A percentile compares a stretch with the other conserved stretches of the same genome.
phyloP scores from a whole-genome alignment of 768 basidiomycete genomes.

The Suillus decipiens region DNA sequence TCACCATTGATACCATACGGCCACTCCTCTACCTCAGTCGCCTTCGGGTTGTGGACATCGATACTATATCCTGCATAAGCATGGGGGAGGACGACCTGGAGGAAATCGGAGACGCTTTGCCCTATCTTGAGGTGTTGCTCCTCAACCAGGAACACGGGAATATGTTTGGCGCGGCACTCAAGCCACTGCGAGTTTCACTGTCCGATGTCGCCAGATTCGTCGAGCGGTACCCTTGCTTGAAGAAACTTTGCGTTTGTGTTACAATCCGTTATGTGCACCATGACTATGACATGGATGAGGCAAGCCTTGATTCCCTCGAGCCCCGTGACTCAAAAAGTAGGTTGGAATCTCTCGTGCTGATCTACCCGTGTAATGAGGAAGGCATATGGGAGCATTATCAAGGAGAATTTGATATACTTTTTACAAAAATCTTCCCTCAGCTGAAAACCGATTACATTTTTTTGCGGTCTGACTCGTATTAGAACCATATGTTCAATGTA shows the following conservation, averaged over 20 bases:
- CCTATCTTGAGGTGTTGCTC: slow-evolving; percentile 42
- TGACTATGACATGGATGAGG: background rate
- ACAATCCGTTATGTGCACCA: background rate
- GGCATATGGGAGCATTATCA: background rate
- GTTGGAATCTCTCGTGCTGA: background rate
- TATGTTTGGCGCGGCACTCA: background rate
- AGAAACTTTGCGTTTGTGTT: background rate
- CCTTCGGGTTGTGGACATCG: slow-evolving; percentile 34
- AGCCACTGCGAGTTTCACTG: background rate
- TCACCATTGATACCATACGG: slow-evolving; percentile 29
- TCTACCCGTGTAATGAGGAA: background rate
- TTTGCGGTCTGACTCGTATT: background rate
- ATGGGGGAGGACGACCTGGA: slow-evolving; percentile 45
- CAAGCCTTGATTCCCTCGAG: background rate
- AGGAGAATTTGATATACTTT: background rate
- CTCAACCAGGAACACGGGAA: slow-evolving; percentile 31
- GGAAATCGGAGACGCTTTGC: slow-evolving; percentile 45
- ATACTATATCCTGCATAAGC: slow-evolving; percentile 27
- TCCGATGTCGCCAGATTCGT: background rate
- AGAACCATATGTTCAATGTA: background rate
- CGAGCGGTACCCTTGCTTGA: background rate
- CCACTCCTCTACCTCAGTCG: slow-evolving; percentile 35
- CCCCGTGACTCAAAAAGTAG: background rate
- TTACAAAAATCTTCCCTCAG: background rate
- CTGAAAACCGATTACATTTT: background rate